A percentile compares a stretch with the other conserved stretches of the same genome.
These are phyloP conservation scores for Herpetospermum pedunculosum DNA, from an alignment of 306 rosid genomes.

Conservation along the genomic window DNA sequence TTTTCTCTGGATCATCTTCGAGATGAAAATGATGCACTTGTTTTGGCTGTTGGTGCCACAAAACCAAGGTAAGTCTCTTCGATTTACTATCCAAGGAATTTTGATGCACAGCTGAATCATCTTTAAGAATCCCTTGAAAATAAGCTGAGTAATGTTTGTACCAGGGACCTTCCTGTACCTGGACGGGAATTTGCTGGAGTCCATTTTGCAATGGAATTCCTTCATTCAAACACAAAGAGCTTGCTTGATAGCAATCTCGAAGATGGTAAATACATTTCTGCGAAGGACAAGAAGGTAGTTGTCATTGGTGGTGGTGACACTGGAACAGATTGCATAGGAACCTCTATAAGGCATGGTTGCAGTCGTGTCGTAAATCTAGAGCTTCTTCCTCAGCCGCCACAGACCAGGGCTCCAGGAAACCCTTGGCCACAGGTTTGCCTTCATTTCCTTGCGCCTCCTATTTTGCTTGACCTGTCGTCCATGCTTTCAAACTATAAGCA, in stretches of 20 bases:
- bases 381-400: slow-evolving; percentile 82
- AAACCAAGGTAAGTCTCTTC: slow-evolving; percentile 66
- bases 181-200: slow-evolving; percentile 88
- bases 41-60: slow-evolving; percentile 90
- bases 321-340: slow-evolving; percentile 97
- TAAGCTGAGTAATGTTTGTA: slow-evolving; percentile 4
- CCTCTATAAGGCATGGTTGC: slow-evolving; percentile 94
- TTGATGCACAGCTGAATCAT: neutral
- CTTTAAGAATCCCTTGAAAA: neutral
- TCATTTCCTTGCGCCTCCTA: neutral
- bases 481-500: neutral
- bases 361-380: slow-evolving; percentile 40
- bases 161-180: slow-evolving; percentile 95
- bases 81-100: neutral
- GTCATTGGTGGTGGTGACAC: slow-evolving; percentile 99
- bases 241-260: slow-evolving; percentile 82
- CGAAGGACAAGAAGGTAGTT: slow-evolving; percentile 86
- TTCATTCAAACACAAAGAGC: slow-evolving; percentile 92
- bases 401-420: slow-evolving; percentile 80
- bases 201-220: slow-evolving; percentile 97
- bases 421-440: slow-evolving; percentile 91
- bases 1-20: slow-evolving; percentile 60
- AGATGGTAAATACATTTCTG: slow-evolving; percentile 83
- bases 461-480: neutral
- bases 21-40: slow-evolving; percentile 68